Conservation (phyloP, 176 grass and related monocot genomes). For the Echinochloa phyllopogon region DNA sequence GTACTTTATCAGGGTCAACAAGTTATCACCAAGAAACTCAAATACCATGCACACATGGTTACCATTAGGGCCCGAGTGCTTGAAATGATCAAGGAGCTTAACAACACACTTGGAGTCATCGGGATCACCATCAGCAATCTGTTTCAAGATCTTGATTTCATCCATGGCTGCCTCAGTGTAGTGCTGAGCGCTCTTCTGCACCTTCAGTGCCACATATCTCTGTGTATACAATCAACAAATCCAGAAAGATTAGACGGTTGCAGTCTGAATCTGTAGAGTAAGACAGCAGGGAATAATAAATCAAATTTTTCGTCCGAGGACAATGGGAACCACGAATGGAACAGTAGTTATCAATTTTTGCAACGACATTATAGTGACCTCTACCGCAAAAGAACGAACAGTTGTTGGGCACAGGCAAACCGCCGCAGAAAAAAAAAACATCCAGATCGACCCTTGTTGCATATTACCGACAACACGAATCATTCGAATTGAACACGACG, state of each 20-base stretch:
- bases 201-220: conserved; percentile 95
- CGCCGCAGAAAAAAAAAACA: neutral
- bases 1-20: conserved; percentile 95
- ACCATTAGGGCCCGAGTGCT: conserved; percentile 92
- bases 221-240: conserved; percentile 46
- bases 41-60: conserved; percentile 99
- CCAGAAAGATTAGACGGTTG: conserved; percentile 12
- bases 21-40: conserved; percentile 98
- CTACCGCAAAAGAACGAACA: conserved; percentile 36
- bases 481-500: neutral
- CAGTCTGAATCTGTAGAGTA: neutral
- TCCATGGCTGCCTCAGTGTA: conserved; percentile 99
- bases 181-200: conserved; percentile 98
- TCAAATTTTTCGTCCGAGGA: neutral
- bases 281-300: neutral
- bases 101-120: conserved; percentile 82
- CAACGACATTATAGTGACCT: conserved; percentile 11
- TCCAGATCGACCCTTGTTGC: conserved; percentile 36
- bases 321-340: neutral
- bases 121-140: conserved; percentile 83
- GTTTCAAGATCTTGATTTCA: conserved; percentile 97
- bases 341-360: neutral
- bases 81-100: conserved; percentile 98
- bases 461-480: neutral
- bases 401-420: conserved; percentile 34